Evolutionary conservation across 129 eudicot genomes (phyloP).

Genomic region (Centella asiatica): DNA sequence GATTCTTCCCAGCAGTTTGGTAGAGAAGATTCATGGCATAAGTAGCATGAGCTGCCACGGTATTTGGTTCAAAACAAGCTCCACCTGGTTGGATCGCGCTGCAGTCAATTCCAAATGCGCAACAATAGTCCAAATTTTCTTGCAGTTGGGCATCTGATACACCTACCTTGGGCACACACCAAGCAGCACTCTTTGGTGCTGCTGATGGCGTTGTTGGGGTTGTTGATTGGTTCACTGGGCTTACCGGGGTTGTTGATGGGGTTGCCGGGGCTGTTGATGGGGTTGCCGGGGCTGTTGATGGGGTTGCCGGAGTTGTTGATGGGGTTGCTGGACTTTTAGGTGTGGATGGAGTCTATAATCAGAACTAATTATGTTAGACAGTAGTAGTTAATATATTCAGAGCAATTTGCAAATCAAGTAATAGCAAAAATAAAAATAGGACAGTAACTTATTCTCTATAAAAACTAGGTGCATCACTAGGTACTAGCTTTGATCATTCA

Average conservation of each 20-base stretch:
- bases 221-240: conserved; percentile 8
- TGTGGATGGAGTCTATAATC: conserved; percentile 7
- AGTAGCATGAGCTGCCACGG: conserved; percentile 28
- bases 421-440: too few relatives aligned
- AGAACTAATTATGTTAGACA: neutral
- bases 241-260: conserved; percentile 13
- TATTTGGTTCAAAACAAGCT: conserved; percentile 43
- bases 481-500: too few relatives aligned
- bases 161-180: conserved; percentile 44
- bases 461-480: too few relatives aligned
- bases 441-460: too few relatives aligned
- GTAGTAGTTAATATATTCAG: too few relatives aligned
- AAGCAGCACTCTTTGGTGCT: conserved; percentile 12
- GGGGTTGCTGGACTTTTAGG: neutral
- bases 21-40: conserved; percentile 45
- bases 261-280: conserved; percentile 11
- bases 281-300: conserved; percentile 18
- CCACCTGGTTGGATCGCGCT: conserved; percentile 45
- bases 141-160: conserved; percentile 33
- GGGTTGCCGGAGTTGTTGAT: neutral
- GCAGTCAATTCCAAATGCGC: conserved; percentile 34
- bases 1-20: conserved; percentile 27
- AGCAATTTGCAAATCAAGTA: too few relatives aligned
- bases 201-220: conserved; percentile 20
- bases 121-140: conserved; percentile 33